Percentiles rank a stretch among this genome's conserved stretches.
Conservation (phyloP, 2,329 filamentous ascomycete species). For the Tolypocladium tundrense region DNA sequence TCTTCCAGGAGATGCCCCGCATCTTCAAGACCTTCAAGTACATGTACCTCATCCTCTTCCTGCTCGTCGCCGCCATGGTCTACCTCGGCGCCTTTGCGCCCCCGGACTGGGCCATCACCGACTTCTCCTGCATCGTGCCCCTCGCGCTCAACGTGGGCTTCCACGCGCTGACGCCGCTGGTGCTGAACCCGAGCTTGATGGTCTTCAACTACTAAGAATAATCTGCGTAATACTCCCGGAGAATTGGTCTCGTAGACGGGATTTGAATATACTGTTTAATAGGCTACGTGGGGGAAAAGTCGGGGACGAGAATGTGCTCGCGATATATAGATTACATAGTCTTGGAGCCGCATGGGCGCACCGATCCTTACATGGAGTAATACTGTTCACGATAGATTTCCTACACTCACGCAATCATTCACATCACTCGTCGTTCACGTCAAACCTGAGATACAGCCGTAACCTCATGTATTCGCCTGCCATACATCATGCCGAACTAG, state of each 20-base stretch:
- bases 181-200: slow-evolving; percentile 54
- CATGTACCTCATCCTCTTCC: slow-evolving; percentile 32
- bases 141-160: slow-evolving; percentile 29
- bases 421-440: not conserved
- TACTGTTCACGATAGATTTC: not conserved
- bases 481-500: not conserved
- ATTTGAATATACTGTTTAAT: not conserved
- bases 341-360: not conserved
- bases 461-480: not conserved
- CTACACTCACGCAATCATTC: not conserved
- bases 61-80: slow-evolving; percentile 39
- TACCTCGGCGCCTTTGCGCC: slow-evolving; percentile 34
- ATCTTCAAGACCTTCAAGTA: slow-evolving; percentile 46
- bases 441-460: not conserved
- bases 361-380: not conserved
- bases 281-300: not conserved
- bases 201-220: slow-evolving; percentile 10
- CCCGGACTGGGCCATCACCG: slow-evolving; percentile 48
- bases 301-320: not conserved
- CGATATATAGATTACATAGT: not conserved
- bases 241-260: not conserved
- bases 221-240: no score
- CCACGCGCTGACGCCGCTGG: slow-evolving; percentile 44
- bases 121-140: slow-evolving; percentile 48
- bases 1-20: slow-evolving; percentile 44